Evolutionary conservation across 2,329 filamentous ascomycete species (phyloP).

Genomic region (Amylocarpus encephaloides): DNA sequence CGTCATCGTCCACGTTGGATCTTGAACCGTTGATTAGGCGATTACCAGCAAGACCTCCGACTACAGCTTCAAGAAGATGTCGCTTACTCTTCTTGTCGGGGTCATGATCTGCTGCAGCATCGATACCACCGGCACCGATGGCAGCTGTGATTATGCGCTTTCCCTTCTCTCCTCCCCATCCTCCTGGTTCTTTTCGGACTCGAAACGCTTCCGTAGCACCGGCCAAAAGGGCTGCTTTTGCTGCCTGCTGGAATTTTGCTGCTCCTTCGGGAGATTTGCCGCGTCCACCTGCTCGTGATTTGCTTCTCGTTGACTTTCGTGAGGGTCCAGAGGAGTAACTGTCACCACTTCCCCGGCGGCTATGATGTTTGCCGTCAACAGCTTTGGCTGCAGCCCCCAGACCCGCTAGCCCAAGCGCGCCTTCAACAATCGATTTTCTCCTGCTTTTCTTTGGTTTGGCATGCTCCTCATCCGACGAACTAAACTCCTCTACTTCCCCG

Average conservation of each 20-base stretch:
- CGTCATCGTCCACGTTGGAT: conserved; percentile 47
- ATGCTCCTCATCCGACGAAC: conserved; percentile 44
- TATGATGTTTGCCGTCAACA: conserved; percentile 41
- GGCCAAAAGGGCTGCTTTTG: conserved; percentile 83
- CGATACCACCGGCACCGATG: conserved; percentile 76
- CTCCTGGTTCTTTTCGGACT: conserved; percentile 78
- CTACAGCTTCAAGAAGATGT: conserved; percentile 77
- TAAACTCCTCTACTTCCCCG: conserved; percentile 47
- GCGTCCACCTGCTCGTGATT: conserved; percentile 47
- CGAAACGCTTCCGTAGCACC: conserved; percentile 90
- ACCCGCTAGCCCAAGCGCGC: conserved; percentile 54
- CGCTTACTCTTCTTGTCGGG: conserved; percentile 71
- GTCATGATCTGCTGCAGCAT: conserved; percentile 63
- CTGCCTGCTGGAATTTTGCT: conserved; percentile 72
- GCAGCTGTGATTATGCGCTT: conserved; percentile 88
- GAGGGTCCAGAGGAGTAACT: conserved; percentile 41
- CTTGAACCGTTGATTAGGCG: conserved; percentile 75
- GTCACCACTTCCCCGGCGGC: conserved; percentile 34
- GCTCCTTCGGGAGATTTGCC: conserved; percentile 43
- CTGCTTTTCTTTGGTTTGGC: conserved; percentile 49
- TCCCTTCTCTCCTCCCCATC: conserved; percentile 86
- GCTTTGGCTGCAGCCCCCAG: conserved; percentile 56
- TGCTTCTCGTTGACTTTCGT: conserved; percentile 38
- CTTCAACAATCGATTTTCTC: conserved; percentile 59
- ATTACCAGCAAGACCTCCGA: conserved; percentile 82